phyloP scores from a whole-genome alignment of 495 filamentous ascomycete species.

The Bombardia bombarda region DNA sequence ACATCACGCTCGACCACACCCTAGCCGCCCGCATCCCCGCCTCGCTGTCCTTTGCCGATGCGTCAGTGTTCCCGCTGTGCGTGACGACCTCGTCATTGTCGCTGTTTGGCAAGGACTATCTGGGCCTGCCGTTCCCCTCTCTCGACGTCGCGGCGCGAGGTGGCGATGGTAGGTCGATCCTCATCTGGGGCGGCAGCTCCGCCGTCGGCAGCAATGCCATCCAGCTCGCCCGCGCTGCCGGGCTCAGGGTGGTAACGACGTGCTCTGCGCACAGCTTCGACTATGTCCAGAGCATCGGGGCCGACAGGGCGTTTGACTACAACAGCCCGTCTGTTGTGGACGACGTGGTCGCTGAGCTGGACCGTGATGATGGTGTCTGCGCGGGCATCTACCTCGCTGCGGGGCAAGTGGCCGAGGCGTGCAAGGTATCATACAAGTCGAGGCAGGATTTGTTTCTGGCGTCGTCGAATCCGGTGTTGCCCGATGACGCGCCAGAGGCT shows the following conservation, averaged over 20 bases:
- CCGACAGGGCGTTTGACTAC: slow-evolving; percentile 34
- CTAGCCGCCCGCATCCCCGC: not conserved
- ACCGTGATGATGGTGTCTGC: slow-evolving; percentile 14
- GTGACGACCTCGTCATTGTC: not conserved
- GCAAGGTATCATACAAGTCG: slow-evolving; percentile 12
- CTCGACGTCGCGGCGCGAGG: too few species aligned
- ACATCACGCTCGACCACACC: not conserved
- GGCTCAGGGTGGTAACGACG: slow-evolving; percentile 52
- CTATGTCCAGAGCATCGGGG: slow-evolving; percentile 13
- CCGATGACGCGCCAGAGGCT: not conserved
- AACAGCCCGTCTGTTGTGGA: slow-evolving; percentile 21
- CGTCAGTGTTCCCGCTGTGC: not conserved
- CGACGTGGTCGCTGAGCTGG: slow-evolving; percentile 18
- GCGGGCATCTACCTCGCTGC: slow-evolving; percentile 13
- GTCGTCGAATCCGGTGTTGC: slow-evolving; percentile 1
- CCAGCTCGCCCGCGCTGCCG: slow-evolving; percentile 50
- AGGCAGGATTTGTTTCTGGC: slow-evolving; percentile 12
- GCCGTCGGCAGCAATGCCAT: slow-evolving; percentile 54
- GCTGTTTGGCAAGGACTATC: not conserved
- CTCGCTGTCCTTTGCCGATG: not conserved
- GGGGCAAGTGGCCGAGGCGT: slow-evolving; percentile 6
- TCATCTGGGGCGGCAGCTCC: slow-evolving; percentile 47
- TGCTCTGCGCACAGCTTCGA: slow-evolving; percentile 43
- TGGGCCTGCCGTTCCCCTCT: not conserved
- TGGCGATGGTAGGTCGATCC: slow-evolving; percentile 20